Evolutionary conservation across 352 stramenopile species (phyloP), one percentile per base, ranked within the genome.

Genomic region (Globisporangium radiosum): DNA sequence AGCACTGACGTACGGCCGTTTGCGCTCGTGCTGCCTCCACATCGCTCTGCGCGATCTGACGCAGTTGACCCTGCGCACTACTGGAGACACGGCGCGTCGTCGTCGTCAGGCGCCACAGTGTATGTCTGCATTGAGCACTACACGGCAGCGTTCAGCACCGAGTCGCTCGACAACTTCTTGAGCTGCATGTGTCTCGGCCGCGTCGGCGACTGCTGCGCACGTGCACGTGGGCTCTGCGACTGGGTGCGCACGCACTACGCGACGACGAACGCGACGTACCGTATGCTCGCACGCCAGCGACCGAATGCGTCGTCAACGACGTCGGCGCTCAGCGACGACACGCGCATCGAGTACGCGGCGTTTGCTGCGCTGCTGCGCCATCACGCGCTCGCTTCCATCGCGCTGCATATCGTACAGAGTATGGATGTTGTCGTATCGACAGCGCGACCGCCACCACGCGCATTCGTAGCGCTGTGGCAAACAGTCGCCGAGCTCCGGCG

Each of bases 281-380:
- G 81, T 14, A 90, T 94, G 74, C 65, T 92, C 4, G 14, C 77
- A 11, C 76, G 78, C 0, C 75, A 85, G 37, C 51, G 67, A 7
- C 64, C 17, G 15, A 8, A 19, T 50, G 45, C 76, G n/a, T 61
- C 64, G 9, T 42, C 65, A 4, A 50, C 64, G 50, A 64, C 33
- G 10, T 11, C 44, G 5, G 37, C 17, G 9, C 7, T 54, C 9
- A 40, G 52, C 15, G 58, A 60, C 4, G 55, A 59, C n/a, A 61
- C 17, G 6, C 53, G 62, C 15, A 75, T 94, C 1, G 86, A 95
- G 63, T 36, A 61, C 10, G 63, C 72, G 0, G 62, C 76, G 13
- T 92, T 92, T 50, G 76, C 78, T 3, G 73, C 61, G 4, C 50
- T 92, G 7, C 36, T 92, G 36, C 68, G 92, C 43, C 83, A 90